Conservation (phyloP, 139 green algal genomes). For the Edaphochlamys debaryana region DNA sequence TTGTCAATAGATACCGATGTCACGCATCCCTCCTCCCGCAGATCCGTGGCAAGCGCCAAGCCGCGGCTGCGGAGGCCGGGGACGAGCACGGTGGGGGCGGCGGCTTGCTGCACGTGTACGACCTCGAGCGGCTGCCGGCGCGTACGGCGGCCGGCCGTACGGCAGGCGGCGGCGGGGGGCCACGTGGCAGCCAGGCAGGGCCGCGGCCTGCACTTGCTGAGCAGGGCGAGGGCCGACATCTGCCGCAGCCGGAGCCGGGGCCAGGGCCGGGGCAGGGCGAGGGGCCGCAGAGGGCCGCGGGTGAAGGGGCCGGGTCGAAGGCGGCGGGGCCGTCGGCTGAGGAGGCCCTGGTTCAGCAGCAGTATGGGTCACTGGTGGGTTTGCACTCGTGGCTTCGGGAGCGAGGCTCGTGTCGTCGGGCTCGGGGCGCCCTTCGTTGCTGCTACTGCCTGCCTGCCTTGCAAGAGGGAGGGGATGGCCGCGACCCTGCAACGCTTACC, state of each 20-base stretch:
- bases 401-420: too few relatives aligned
- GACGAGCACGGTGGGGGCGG: background rate
- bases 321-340: background rate
- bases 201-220: background rate
- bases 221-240: too few relatives aligned
- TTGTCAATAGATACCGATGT: too few relatives aligned
- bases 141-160: too few relatives aligned
- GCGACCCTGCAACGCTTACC: too few relatives aligned
- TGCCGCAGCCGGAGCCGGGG: background rate
- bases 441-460: too few relatives aligned
- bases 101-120: slow-evolving; percentile 32
- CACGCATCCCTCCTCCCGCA: background rate
- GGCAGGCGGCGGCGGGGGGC: background rate
- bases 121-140: slow-evolving; percentile 28
- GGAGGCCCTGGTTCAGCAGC: slow-evolving; percentile 27
- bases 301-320: background rate
- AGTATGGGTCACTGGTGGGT: too few relatives aligned
- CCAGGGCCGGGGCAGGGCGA: background rate
- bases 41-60: background rate
- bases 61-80: background rate
- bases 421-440: too few relatives aligned
- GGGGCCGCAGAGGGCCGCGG: too few relatives aligned
- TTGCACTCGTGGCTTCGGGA: too few relatives aligned
- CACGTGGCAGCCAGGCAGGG: background rate
- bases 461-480: too few relatives aligned